Percentiles rank a stretch among this genome's conserved stretches.
These are phyloP conservation scores for Fusarium haematococcum DNA, from an alignment of 2,329 filamentous ascomycete genomes.

Conservation along the genomic window DNA sequence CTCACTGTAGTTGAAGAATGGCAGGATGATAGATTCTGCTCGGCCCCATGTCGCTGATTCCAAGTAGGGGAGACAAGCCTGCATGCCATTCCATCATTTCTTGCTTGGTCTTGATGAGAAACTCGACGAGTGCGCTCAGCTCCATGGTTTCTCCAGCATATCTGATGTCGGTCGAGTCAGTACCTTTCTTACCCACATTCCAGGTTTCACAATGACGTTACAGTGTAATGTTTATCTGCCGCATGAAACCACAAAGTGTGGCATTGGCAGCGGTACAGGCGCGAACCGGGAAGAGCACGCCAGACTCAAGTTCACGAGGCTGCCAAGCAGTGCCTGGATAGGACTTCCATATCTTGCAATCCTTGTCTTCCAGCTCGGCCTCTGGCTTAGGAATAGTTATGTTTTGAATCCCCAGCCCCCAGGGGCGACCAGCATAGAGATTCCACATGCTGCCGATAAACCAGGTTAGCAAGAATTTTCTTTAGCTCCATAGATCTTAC, in stretches of 20 bases:
- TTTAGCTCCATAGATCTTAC: neutral
- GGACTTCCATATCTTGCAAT: conserved; percentile 8
- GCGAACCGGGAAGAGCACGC: neutral
- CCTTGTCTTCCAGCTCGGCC: neutral
- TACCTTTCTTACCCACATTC: neutral
- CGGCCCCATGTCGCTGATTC: neutral
- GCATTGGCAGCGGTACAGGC: conserved; percentile 15
- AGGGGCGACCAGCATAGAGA: conserved; percentile 31
- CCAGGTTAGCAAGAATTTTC: neutral
- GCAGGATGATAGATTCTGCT: conserved; percentile 17
- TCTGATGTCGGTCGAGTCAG: neutral
- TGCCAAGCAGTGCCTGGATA: neutral
- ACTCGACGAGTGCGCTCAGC: neutral
- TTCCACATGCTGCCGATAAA: conserved; percentile 28
- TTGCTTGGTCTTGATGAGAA: neutral
- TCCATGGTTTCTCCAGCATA: conserved; percentile 3
- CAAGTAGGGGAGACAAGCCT: neutral
- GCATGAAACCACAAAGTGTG: conserved; percentile 29
- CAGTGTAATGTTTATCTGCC: conserved; percentile 30
- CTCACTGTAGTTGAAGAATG: conserved; percentile 36
- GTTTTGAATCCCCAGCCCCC: conserved; percentile 30
- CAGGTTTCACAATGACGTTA: neutral
- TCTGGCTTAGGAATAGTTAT: conserved; percentile 26
- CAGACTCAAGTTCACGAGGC: neutral
- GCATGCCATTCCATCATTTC: conserved; percentile 6